These are phyloP conservation scores for Saksenaea oblongispora DNA, from an alignment of 371 early-diverging fungal genomes.

Conservation along the genomic window DNA sequence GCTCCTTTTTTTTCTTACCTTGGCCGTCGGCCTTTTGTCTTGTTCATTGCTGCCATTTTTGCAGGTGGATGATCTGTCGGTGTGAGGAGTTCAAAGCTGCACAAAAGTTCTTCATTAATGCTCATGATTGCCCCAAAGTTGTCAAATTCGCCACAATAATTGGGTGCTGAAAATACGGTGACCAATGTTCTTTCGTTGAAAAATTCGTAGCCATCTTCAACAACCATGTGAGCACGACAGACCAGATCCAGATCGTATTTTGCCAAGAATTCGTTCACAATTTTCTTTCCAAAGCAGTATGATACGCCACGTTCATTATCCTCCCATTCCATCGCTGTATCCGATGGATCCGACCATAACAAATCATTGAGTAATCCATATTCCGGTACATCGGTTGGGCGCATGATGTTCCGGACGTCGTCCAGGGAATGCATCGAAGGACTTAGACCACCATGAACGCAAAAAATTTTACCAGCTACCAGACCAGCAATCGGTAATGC, in stretches of 20 bases:
- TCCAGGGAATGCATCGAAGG: conserved; percentile 87
- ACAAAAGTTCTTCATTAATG: conserved; percentile 93
- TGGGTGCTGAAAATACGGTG: conserved; percentile 95
- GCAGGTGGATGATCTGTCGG: conserved; percentile 26
- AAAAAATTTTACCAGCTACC: conserved; percentile 93
- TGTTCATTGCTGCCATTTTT: conserved; percentile 13
- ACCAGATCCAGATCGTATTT: conserved; percentile 90
- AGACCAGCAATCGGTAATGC: conserved; percentile 94
- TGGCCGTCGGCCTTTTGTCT: conserved; percentile 12
- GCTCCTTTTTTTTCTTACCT: conserved; percentile 9
- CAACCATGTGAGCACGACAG: conserved; percentile 96
- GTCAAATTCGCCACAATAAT: conserved; percentile 96
- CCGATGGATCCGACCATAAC: conserved; percentile 97
- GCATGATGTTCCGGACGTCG: conserved; percentile 85
- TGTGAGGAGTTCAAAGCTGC: conserved; percentile 66
- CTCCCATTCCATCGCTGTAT: conserved; percentile 81
- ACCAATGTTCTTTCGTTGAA: conserved; percentile 92
- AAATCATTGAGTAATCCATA: conserved; percentile 90
- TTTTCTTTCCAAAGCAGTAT: conserved; percentile 87
- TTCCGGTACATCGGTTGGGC: conserved; percentile 97
- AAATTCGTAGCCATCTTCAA: conserved; percentile 96
- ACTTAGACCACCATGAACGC: conserved; percentile 97
- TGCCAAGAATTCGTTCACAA: conserved; percentile 87
- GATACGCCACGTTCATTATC: conserved; percentile 93
- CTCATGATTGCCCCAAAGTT: conserved; percentile 98